These are phyloP conservation scores for Calendula officinalis DNA, from an alignment of 129 eudicot species.

Conservation along the genomic window DNA sequence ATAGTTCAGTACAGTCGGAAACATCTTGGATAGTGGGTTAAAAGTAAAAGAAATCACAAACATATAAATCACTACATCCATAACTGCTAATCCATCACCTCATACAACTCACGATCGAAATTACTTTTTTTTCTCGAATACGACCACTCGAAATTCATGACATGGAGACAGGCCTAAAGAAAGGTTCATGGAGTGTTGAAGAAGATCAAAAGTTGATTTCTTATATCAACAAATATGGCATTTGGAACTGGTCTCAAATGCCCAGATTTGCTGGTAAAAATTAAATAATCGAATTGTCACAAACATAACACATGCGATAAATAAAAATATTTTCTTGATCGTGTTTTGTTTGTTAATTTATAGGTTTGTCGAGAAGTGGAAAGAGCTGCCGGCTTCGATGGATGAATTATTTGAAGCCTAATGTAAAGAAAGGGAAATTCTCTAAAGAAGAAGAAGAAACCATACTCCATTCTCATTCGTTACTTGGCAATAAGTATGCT, in stretches of 20 bases:
- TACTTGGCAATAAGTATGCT: slow-evolving; percentile 37
- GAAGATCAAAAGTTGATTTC: slow-evolving; percentile 36
- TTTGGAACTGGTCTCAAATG: slow-evolving; percentile 43
- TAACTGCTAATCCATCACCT: too few relatives aligned
- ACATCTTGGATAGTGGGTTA: too few relatives aligned
- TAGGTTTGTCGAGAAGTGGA: slow-evolving; percentile 44
- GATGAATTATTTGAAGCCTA: slow-evolving; percentile 44
- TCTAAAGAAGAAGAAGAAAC: slow-evolving; percentile 42
- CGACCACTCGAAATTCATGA: slow-evolving; percentile 8
- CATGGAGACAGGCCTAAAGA: slow-evolving; percentile 23
- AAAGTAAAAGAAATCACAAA: too few relatives aligned
- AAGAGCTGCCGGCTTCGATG: slow-evolving; percentile 58
- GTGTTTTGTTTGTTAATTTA: background rate
- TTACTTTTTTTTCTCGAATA: background rate
- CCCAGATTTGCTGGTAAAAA: slow-evolving; percentile 36
- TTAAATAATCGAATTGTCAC: background rate
- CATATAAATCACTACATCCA: too few relatives aligned
- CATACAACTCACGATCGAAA: too few relatives aligned
- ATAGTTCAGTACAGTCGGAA: too few relatives aligned
- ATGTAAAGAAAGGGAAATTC: slow-evolving; percentile 37
- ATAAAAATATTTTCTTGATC: background rate
- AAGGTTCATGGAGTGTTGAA: slow-evolving; percentile 39
- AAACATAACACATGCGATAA: background rate
- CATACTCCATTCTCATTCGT: slow-evolving; percentile 27
- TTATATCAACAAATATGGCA: slow-evolving; percentile 35